phyloP scores from a whole-genome alignment of 148 eudicot genomes.

The Euryodendron excelsum region DNA sequence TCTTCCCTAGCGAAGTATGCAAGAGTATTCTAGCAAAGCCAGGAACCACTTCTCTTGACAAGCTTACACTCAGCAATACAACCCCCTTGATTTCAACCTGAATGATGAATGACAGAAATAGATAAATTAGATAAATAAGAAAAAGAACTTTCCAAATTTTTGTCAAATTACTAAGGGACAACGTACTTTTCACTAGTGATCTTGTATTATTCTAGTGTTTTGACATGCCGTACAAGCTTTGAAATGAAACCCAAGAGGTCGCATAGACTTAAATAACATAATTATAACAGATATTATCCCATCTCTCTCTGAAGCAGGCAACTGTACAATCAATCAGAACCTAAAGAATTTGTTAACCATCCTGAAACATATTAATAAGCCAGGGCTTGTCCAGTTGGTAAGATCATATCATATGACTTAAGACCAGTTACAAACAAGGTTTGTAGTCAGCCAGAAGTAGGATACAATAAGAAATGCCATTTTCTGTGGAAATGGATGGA shows the following conservation, averaged over 20 bases:
- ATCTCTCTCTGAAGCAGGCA: not conserved
- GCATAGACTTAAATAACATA: not conserved
- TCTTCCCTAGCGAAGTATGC: constrained; percentile 88
- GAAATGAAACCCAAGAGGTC: not conserved
- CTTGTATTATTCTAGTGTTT: not conserved
- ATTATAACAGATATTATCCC: not conserved
- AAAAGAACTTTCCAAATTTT: not conserved
- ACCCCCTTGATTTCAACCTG: constrained; percentile 79
- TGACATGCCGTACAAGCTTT: not conserved
- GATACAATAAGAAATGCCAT: not conserved
- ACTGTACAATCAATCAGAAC: not conserved
- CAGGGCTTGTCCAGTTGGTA: not conserved
- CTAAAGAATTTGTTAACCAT: not conserved
- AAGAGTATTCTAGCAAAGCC: constrained; percentile 88
- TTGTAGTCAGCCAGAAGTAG: not conserved
- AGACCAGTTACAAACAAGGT: not conserved
- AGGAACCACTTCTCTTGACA: constrained; percentile 92
- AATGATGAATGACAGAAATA: constrained; percentile 7
- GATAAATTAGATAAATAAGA: not conserved
- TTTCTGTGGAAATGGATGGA: not conserved
- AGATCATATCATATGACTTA: not conserved
- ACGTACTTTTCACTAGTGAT: not conserved
- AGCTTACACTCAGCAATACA: constrained; percentile 65
- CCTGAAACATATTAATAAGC: not conserved
- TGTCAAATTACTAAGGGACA: not conserved